These are phyloP conservation scores for Apiosordaria backusii DNA, from an alignment of 495 filamentous ascomycete genomes.

Conservation along the genomic window DNA sequence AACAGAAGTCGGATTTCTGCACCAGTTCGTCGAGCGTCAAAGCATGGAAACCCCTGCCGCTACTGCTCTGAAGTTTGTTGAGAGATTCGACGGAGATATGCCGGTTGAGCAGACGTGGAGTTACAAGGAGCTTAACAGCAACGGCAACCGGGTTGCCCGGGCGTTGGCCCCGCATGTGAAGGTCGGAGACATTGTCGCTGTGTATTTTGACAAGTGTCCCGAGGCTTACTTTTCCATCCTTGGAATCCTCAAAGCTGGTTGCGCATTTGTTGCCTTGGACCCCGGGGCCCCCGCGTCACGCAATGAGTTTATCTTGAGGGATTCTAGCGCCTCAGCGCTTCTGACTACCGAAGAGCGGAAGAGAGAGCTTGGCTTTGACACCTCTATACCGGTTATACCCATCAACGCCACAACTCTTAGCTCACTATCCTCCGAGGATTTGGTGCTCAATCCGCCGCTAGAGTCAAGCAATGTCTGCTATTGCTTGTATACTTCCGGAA, in stretches of 20 bases:
- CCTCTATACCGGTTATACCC: conserved; percentile 35
- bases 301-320: conserved; percentile 61
- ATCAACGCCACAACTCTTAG: conserved; percentile 38
- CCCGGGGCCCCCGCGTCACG: conserved; percentile 58
- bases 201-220: conserved; percentile 78
- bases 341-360: conserved; percentile 39
- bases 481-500: conserved; percentile 79
- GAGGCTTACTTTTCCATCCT: conserved; percentile 75
- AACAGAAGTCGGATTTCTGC: conserved; percentile 48
- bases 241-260: conserved; percentile 77
- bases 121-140: conserved; percentile 56
- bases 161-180: conserved; percentile 42
- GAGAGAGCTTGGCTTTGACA: conserved; percentile 28
- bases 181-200: conserved; percentile 58
- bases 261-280: conserved; percentile 75
- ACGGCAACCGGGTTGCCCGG: conserved; percentile 59
- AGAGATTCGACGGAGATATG: conserved; percentile 30
- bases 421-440: conserved; percentile 19
- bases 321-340: conserved; percentile 54
- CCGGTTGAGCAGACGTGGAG: conserved; percentile 51
- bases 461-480: conserved; percentile 57
- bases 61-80: conserved; percentile 60
- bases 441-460: conserved; percentile 24
- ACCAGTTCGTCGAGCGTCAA: conserved; percentile 58
- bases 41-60: conserved; percentile 40